Evolutionary conservation across 2,329 filamentous ascomycete species (phyloP).

Genomic region (Nemania sp.): DNA sequence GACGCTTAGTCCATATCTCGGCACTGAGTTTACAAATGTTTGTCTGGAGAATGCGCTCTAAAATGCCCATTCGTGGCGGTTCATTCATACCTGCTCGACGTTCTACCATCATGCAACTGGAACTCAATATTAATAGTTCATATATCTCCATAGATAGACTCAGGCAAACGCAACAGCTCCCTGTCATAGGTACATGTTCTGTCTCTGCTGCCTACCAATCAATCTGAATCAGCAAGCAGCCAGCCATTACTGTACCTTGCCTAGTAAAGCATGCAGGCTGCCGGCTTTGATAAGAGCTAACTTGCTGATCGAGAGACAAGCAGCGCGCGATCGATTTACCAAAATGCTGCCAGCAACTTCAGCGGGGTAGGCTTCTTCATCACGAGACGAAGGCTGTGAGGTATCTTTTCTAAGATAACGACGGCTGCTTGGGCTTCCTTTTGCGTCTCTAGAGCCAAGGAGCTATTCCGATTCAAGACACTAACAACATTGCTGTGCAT

Average conservation of each 20-base stretch:
- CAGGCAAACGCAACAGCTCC: background rate
- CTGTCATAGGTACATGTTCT: background rate
- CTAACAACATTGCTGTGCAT: conserved; percentile 6
- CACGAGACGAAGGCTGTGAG: background rate
- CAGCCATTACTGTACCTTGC: conserved; percentile 1
- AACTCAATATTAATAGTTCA: background rate
- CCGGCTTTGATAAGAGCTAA: background rate
- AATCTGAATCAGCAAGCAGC: conserved; percentile 1
- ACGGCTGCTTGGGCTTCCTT: conserved; percentile 28
- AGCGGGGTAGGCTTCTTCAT: conserved; percentile 1
- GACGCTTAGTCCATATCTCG: background rate
- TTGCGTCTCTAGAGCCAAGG: conserved; percentile 27
- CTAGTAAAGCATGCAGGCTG: conserved; percentile 1
- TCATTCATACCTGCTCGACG: background rate
- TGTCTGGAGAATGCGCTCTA: background rate
- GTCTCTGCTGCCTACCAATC: conserved; percentile 3
- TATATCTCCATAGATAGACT: background rate
- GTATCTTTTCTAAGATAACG: conserved; percentile 16
- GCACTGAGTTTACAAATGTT: background rate
- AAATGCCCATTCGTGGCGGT: background rate
- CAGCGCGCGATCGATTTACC: background rate
- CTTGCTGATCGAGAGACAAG: background rate
- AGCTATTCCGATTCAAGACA: conserved; percentile 13
- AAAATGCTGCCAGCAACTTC: background rate
- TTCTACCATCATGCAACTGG: background rate